Conservation (phyloP, 1,284 basidiomycete species). For the Ustilago esculenta region DNA sequence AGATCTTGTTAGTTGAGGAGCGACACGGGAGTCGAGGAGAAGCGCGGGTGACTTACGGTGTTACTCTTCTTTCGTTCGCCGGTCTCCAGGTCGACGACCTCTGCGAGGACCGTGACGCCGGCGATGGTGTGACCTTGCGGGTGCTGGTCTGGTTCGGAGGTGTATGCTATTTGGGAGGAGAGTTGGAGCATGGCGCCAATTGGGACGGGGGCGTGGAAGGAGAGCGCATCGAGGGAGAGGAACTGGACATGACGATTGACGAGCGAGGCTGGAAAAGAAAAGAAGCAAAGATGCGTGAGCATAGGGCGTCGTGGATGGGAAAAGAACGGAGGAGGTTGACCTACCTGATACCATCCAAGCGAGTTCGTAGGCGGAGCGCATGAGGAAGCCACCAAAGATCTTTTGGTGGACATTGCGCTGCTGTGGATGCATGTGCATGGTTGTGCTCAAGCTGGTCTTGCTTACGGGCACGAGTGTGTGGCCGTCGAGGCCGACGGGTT, state of each 20-base stretch:
- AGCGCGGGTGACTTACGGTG: conserved; percentile 49
- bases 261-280: conserved; percentile 37
- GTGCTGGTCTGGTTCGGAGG: conserved; percentile 23
- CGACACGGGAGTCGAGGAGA: too few relatives aligned
- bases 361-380: conserved; percentile 65
- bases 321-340: too few relatives aligned
- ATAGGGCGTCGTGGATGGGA: background rate
- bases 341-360: conserved; percentile 65
- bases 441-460: conserved; percentile 50
- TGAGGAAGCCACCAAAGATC: conserved; percentile 60
- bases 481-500: conserved; percentile 18
- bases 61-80: conserved; percentile 50
- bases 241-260: conserved; percentile 65
- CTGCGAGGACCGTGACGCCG: conserved; percentile 52
- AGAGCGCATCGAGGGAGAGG: conserved; percentile 64
- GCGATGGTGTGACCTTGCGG: conserved; percentile 32
- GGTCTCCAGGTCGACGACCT: conserved; percentile 54
- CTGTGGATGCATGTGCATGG: conserved; percentile 65
- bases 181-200: conserved; percentile 59
- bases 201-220: conserved; percentile 61
- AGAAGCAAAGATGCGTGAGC: conserved; percentile 3
- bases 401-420: conserved; percentile 56
- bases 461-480: conserved; percentile 54
- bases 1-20: too few relatives aligned
- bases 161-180: conserved; percentile 58